Conservation (phyloP, 108 stramenopile genomes). For the Cyclotella cryptica region DNA sequence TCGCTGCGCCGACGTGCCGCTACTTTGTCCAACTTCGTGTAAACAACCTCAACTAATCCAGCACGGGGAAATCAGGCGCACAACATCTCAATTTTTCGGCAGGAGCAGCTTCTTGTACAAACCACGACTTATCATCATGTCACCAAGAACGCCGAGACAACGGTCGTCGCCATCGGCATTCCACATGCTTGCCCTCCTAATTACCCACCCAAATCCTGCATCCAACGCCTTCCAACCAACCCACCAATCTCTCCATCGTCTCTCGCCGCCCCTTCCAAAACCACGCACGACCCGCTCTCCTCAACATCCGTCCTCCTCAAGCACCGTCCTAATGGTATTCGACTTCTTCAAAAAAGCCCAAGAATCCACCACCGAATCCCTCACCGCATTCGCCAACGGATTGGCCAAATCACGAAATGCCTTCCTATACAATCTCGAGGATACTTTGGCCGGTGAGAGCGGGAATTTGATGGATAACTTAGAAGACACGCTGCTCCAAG, state of each 20-base stretch:
- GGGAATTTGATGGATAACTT: slow-evolving; percentile 71
- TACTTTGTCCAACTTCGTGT: too few species aligned
- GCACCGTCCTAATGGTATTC: slow-evolving; percentile 69
- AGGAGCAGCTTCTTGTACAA: too few species aligned
- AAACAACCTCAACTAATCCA: too few species aligned
- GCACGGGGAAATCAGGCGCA: too few species aligned
- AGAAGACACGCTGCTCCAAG: slow-evolving; percentile 78
- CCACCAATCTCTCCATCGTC: not conserved
- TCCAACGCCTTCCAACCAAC: too few species aligned
- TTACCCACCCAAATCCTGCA: too few species aligned
- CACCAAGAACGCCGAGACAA: too few species aligned
- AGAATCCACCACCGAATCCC: slow-evolving; percentile 69
- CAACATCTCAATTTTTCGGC: too few species aligned
- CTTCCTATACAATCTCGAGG: slow-evolving; percentile 72
- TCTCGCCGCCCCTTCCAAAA: not conserved
- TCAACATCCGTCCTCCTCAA: not conserved
- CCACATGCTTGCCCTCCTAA: too few species aligned
- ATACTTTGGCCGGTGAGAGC: slow-evolving; percentile 53
- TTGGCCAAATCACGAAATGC: slow-evolving; percentile 80
- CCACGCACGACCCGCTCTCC: not conserved
- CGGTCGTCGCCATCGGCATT: too few species aligned
- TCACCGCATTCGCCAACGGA: slow-evolving; percentile 74
- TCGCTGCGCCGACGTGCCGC: too few species aligned
- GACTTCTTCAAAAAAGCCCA: slow-evolving; percentile 85
- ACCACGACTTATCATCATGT: too few species aligned